Base-by-base conservation (phyloP, 1,284 basidiomycete genomes). In the Athelia sp. region DNA sequence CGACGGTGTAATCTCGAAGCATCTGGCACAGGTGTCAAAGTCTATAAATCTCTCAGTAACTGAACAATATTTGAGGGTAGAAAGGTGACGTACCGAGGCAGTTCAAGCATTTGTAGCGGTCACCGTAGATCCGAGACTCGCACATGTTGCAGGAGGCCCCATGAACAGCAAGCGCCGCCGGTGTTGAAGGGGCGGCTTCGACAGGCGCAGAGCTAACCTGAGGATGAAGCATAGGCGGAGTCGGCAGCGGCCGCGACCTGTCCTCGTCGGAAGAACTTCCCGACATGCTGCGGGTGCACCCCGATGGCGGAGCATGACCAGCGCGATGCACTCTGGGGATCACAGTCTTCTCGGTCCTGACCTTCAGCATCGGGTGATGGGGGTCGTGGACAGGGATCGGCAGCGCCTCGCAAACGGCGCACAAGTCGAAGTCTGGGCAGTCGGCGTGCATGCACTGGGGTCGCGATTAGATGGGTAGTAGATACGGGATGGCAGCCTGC, bases 401-500 rank as follows among this genome's bases (percentile, higher is more conserved):
- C 46, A 81, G 72, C 1, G 90, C 82, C 68, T 95, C 92, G 67
- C 93, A 95, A 51, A 71, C 68, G 56, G 79, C 77, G 68, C 92
- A 95, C 15, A 95, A 74, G 59, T 95, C 92, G 57, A 84, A 93
- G 67, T 95, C 90, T 1, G 78, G 76, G 66, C 93, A 95, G 15
- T 74, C 67, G 15, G 82, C 77, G 64, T 93, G 86, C 80, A 89
- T 82, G 67, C 92, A 95, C 85, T 91, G 56, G 3, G 45, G n/a
- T n/a, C n/a, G n/a, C n/a, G n/a, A n/a, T n/a, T n/a, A n/a, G n/a
- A n/a, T n/a, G n/a, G n/a, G n/a, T n/a, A n/a, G n/a, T n/a, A n/a
- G n/a, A n/a, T n/a, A n/a, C n/a, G n/a, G n/a, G n/a, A 38, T 8
- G 43, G 21, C 19, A 14, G 42, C 53, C 47, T 29, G 50, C 61